phyloP scores from a whole-genome alignment of 345 rosid species.

The Populus ilicifolia region DNA sequence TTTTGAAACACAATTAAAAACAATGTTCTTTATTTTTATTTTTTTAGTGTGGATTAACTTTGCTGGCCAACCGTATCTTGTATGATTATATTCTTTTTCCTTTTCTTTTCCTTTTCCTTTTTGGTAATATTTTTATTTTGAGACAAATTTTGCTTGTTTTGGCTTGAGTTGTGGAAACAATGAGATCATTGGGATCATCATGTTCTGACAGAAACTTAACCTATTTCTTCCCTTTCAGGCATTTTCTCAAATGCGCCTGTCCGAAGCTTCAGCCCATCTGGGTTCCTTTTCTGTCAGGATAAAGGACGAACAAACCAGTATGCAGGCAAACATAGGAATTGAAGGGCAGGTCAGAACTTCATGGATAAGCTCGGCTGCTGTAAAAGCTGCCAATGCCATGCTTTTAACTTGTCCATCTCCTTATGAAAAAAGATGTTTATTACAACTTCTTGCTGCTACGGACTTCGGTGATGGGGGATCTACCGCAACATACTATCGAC shows the following conservation, averaged over 20 bases:
- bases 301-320: slow-evolving; percentile 65
- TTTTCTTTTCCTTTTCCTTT: no score
- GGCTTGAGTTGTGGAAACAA: background rate
- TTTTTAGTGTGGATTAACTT: background rate
- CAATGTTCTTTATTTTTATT: background rate
- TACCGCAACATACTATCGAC: slow-evolving; percentile 67
- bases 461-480: slow-evolving; percentile 96
- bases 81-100: background rate
- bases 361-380: slow-evolving; percentile 87
- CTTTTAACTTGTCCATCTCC: slow-evolving; percentile 91
- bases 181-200: background rate
- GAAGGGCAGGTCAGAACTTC: slow-evolving; percentile 61
- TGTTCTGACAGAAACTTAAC: slow-evolving; percentile 1
- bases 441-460: slow-evolving; percentile 83
- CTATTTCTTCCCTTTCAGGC: slow-evolving; percentile 43
- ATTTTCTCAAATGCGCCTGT: slow-evolving; percentile 91
- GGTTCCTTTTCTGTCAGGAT: slow-evolving; percentile 89
- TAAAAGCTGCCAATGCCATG: slow-evolving; percentile 85
- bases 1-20: background rate
- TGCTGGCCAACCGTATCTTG: background rate
- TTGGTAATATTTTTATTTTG: background rate
- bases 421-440: slow-evolving; percentile 89
- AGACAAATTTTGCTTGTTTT: background rate
- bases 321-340: slow-evolving; percentile 52
- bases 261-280: slow-evolving; percentile 96